Base-by-base conservation (phyloP, 2,329 filamentous ascomycete species). In the Metarhizium humberi region DNA sequence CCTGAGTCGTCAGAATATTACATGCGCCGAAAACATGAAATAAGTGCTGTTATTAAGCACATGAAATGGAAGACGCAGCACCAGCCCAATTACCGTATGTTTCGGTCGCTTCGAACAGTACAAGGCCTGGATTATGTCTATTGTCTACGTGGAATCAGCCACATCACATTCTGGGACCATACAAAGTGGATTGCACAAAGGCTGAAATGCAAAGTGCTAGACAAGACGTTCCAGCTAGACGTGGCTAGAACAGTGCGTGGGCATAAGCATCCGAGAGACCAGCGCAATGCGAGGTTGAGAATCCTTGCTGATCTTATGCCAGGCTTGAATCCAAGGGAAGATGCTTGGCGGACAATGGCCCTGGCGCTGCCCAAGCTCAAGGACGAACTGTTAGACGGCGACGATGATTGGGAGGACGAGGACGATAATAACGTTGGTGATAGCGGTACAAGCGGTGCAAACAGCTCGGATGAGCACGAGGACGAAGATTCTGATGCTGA, bases 101-200 rank as follows among this genome's bases (percentile, higher is more conserved):
- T 56, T 1, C 67, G 78, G 2, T 61, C 65, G 0, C 61, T 80
- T 8, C 64, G 74, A 1, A 71, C 62, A 0, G 20, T 77, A 0
- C 76, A 78, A 30, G 78, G 78, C 0, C 57, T 75, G 1, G 75
- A 79, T 45, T 75, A 71, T 30, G 45, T 80, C 3, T 62, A 69
- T 13, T 63, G 69, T 29, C 70, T 80, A 4, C 72, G 78, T 1
- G 77, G 76, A 0, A 58, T 80, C 48, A 55, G 63, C 1, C 63
- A 62, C n/a, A 56, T 78, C 0, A 64, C 68, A 0, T 73, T 78
- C 53, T 74, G 71, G 55, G 75, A 79, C 55, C 65, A 69, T 2
- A 61, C 70, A 20, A 56, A 60, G 13, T 71, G 64, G 61, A n/a
- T 59, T 0, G 13, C 29, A 0, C 0, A 6, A 0, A 14, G 48